Conservation (phyloP, 352 stramenopile species). For the Lagenidium sp. region DNA sequence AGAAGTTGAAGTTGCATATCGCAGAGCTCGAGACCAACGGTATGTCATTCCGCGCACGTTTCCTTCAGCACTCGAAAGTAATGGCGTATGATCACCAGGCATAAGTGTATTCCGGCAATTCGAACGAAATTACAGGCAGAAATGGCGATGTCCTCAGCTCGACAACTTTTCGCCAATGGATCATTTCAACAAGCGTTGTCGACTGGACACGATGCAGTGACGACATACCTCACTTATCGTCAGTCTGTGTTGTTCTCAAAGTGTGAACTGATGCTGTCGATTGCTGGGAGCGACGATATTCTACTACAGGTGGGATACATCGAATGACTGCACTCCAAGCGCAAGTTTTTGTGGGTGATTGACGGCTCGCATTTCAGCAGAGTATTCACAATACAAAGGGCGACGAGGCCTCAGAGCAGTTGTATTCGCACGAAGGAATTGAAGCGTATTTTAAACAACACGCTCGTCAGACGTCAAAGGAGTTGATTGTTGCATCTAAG, state of each 20-base stretch:
- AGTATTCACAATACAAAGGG: too few species aligned
- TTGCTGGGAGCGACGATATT: too few species aligned
- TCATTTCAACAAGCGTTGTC: neutral
- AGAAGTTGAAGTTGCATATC: slow-evolving; percentile 6
- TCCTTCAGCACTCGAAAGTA: too few species aligned
- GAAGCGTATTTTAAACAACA: neutral
- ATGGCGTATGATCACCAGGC: neutral
- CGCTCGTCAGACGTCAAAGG: neutral
- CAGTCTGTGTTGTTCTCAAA: neutral
- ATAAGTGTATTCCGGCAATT: neutral
- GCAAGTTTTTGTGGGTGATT: too few species aligned
- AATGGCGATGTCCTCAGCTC: neutral
- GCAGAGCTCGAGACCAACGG: slow-evolving; percentile 7
- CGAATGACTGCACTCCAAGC: too few species aligned
- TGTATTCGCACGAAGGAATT: too few species aligned
- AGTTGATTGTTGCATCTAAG: neutral
- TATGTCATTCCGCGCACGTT: too few species aligned
- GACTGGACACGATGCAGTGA: neutral
- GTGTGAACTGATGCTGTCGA: neutral
- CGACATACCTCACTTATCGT: neutral
- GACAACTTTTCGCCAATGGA: neutral
- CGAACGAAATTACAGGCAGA: neutral
- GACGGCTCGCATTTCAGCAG: too few species aligned
- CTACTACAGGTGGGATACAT: too few species aligned
- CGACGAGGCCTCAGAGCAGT: too few species aligned